Evolutionary conservation across 108 stramenopile genomes (phyloP).

Genomic region (Mayamaea pseudoterrestris): DNA sequence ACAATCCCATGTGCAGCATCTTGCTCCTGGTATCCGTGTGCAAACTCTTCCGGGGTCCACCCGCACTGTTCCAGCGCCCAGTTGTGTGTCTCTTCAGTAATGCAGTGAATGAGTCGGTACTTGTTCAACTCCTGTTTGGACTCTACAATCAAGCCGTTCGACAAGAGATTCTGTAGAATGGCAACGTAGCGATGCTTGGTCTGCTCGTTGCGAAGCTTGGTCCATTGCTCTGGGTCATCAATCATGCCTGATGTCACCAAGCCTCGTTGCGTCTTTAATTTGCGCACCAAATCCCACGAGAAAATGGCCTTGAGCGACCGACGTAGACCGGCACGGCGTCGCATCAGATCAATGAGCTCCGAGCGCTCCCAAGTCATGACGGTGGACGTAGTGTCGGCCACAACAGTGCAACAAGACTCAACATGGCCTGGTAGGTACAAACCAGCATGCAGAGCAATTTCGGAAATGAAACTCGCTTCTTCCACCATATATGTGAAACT

Average conservation of each 20-base stretch:
- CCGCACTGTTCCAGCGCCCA: slow-evolving; percentile 28
- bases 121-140: slow-evolving; percentile 42
- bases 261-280: slow-evolving; percentile 61
- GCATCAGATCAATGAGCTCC: slow-evolving; percentile 49
- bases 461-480: slow-evolving; percentile 73
- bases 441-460: slow-evolving; percentile 72
- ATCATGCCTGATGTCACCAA: slow-evolving; percentile 34
- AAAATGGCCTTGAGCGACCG: slow-evolving; percentile 54
- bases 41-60: slow-evolving; percentile 68
- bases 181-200: slow-evolving; percentile 51
- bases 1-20: neutral
- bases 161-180: slow-evolving; percentile 56
- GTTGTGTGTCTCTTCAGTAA: slow-evolving; percentile 39
- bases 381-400: slow-evolving; percentile 23
- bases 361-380: slow-evolving; percentile 53
- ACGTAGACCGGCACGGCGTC: slow-evolving; percentile 29
- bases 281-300: slow-evolving; percentile 80
- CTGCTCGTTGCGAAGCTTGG: slow-evolving; percentile 63
- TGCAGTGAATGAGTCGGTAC: slow-evolving; percentile 71
- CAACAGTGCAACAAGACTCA: slow-evolving; percentile 53
- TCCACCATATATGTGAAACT: slow-evolving; percentile 52
- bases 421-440: slow-evolving; percentile 50
- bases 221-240: slow-evolving; percentile 56
- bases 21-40: slow-evolving; percentile 14
- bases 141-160: slow-evolving; percentile 23